Evolutionary conservation across 2,329 filamentous ascomycete species (phyloP), one percentile per base, ranked within the genome.

Genomic region (Arachnomyces sp.): DNA sequence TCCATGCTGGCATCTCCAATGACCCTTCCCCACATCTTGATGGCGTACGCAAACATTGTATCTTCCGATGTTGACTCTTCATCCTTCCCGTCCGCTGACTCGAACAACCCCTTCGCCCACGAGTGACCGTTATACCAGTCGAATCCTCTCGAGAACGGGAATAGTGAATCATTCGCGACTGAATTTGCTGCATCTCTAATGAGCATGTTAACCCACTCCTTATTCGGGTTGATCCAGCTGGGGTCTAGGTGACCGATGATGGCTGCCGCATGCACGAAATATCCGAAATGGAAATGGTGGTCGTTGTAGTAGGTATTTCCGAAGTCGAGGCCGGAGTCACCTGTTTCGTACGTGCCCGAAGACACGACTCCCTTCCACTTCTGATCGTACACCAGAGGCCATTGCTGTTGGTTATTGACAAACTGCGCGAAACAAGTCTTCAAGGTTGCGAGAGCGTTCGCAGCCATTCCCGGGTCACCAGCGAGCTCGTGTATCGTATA

Each of bases 51-150:
- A 44, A 84, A 81, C 78, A 95, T 88, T 47, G 80, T 79, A 61
- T 96, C 92, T 64, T 96, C 90, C 0, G 85, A 90, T 34, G 82
- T 86, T 20, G 85, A 92, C 60, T 96, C 92, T 64, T 72, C 63
- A 31, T 73, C 71, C 43, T 72, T 73, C 6, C 71, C 72, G 39
- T 76, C 73, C 4, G 64, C 68, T 13, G 71, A 74, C 32, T 69
- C 67, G 45, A 68, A 72, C 1, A 76, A 57, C 1, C 66, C 69
- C 54, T 73, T 87, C 2, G 90, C 90, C 87, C 90, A 95, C 43
- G 82, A 88, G 70, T 96, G 92, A 2, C 90, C 92, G 55, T 93
- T 80, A 60, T 81, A 96, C 86, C 87, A 95, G 63, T 96, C 92
- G 56, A 95, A 96, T 42, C 72, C 77, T 36, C 92, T 77, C 45